Evolutionary conservation across 441 rosid genomes (phyloP).

Genomic region (Cnidoscolus chayamansa): DNA sequence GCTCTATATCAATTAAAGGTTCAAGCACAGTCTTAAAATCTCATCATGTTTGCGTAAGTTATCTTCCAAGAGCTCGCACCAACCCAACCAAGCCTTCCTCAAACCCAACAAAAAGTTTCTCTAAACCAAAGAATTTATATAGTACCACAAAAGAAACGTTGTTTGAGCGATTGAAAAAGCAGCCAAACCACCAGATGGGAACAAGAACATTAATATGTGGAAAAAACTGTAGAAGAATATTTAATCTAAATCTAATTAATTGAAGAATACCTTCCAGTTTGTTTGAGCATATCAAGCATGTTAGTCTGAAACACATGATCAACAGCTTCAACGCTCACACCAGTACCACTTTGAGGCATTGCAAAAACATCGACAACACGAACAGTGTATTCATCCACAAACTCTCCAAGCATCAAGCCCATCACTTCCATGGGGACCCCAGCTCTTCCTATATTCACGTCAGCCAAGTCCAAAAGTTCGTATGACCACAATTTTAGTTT

Average conservation of each 20-base stretch:
- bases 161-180: too few species aligned
- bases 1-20: too few species aligned
- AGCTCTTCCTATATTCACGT: conserved; percentile 68
- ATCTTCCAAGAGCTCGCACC: too few species aligned
- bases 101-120: too few species aligned
- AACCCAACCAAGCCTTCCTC: too few species aligned
- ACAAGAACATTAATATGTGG: not conserved
- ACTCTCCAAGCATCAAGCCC: conserved; percentile 99
- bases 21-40: too few species aligned
- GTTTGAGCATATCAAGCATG: conserved; percentile 99
- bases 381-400: conserved; percentile 94
- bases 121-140: too few species aligned
- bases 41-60: too few species aligned
- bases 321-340: conserved; percentile 98
- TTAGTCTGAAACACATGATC: conserved; percentile 97
- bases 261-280: conserved; percentile 75
- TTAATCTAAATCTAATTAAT: not conserved
- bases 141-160: too few species aligned
- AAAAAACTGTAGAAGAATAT: not conserved
- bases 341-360: conserved; percentile 99
- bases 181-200: too few species aligned
- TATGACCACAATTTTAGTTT: not conserved
- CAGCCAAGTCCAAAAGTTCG: not conserved
- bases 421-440: conserved; percentile 99
- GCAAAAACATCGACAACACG: conserved; percentile 98